Conservation (phyloP, 179 eudicot genomes). For the Kewa caespitosa region DNA sequence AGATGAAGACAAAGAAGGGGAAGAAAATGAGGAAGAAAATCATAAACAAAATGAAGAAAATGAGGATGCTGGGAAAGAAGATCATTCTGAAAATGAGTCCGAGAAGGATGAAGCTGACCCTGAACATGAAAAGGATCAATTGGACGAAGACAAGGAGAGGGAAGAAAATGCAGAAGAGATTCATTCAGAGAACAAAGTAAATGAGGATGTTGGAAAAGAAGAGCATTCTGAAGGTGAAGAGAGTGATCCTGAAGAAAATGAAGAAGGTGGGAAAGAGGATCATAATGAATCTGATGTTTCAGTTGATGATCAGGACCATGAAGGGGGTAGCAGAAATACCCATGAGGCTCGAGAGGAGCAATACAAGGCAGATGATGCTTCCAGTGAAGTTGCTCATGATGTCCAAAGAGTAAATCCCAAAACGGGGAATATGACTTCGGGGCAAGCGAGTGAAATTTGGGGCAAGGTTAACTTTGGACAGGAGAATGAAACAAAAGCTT, state of each 20-base stretch:
- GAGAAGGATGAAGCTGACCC: constrained; percentile 16
- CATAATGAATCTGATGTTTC: constrained; percentile 29
- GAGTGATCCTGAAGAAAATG: constrained; percentile 16
- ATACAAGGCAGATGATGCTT: constrained; percentile 93
- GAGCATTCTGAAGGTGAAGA: constrained; percentile 16
- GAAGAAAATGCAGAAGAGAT: constrained; percentile 6
- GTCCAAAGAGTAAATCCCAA: constrained; percentile 30
- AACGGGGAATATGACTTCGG: constrained; percentile 38
- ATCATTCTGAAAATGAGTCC: constrained; percentile 8
- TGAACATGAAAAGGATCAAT: too few species aligned
- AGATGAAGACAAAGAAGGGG: constrained; percentile 27
- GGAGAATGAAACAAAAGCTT: constrained; percentile 31
- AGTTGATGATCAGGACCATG: constrained; percentile 48
- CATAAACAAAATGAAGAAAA: constrained; percentile 21
- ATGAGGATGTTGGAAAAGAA: constrained; percentile 15
- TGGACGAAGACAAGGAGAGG: too few species aligned
- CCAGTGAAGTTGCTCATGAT: constrained; percentile 90
- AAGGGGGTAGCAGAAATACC: constrained; percentile 37
- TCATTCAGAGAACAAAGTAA: constrained; percentile 6
- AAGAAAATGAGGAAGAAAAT: constrained; percentile 27
- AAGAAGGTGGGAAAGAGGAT: constrained; percentile 26
- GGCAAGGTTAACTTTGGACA: constrained; percentile 35
- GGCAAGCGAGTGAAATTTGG: constrained; percentile 34
- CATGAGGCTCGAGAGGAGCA: constrained; percentile 85
- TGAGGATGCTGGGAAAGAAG: constrained; percentile 11